Evolutionary conservation across 495 filamentous ascomycete genomes (phyloP).

Genomic region (Hypoxylon trugodes): DNA sequence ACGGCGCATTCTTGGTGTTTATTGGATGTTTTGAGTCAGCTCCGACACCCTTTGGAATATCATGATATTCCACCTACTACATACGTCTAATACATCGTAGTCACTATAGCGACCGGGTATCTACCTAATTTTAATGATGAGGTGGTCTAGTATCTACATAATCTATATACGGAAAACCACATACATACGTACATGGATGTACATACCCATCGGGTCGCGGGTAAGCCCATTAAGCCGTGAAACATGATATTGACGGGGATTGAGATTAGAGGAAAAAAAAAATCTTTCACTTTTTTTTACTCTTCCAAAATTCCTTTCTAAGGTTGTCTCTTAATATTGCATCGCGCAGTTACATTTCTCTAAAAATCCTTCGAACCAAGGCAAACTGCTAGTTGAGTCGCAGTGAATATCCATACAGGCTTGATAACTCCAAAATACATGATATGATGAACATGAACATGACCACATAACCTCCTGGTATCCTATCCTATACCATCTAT

Average conservation of each 20-base stretch:
- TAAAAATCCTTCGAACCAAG: constrained; percentile 22
- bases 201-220: neutral
- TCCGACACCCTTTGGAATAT: too few relatives aligned
- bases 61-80: too few relatives aligned
- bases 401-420: constrained; percentile 32
- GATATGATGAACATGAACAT: too few relatives aligned
- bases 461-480: too few relatives aligned
- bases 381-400: constrained; percentile 12
- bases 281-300: neutral
- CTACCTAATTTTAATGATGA: neutral
- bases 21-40: constrained; percentile 19
- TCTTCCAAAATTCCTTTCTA: neutral
- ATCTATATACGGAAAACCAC: constrained; percentile 22
- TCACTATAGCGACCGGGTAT: constrained; percentile 13
- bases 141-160: neutral
- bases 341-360: constrained; percentile 8
- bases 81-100: too few relatives aligned
- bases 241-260: constrained; percentile 18
- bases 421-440: constrained; percentile 23
- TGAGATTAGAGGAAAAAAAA: neutral
- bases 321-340: constrained; percentile 7
- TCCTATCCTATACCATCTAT: constrained; percentile 14
- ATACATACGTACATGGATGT: neutral
- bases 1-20: constrained; percentile 8
- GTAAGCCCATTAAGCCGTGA: neutral